Conservation (phyloP, 2,329 filamentous ascomycete species). For the Drechslera avenae region DNA sequence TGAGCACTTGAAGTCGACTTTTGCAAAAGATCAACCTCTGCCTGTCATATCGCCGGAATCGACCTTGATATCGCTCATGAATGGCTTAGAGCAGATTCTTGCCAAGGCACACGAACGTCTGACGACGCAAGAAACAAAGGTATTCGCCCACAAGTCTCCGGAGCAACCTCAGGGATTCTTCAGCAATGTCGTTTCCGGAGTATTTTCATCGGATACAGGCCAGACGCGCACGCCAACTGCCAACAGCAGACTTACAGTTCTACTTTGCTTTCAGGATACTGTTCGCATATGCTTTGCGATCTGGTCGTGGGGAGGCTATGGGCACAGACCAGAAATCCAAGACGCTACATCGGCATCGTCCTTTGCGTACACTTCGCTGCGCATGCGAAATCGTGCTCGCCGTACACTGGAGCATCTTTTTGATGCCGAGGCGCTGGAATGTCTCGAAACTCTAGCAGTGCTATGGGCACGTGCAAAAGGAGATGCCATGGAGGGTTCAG, state of each 20-base stretch:
- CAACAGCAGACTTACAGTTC: constrained; percentile 89
- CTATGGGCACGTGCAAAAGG: constrained; percentile 70
- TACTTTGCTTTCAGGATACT: constrained; percentile 95
- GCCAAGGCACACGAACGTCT: constrained; percentile 85
- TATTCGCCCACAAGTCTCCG: constrained; percentile 73
- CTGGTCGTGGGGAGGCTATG: constrained; percentile 87
- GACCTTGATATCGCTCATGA: constrained; percentile 82
- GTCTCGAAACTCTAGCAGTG: constrained; percentile 85
- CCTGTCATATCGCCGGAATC: constrained; percentile 63
- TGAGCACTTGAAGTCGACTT: constrained; percentile 69
- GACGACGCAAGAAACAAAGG: constrained; percentile 73
- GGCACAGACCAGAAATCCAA: constrained; percentile 60
- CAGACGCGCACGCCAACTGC: constrained; percentile 84
- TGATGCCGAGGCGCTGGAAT: constrained; percentile 88
- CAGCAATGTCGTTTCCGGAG: constrained; percentile 90
- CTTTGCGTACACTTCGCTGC: constrained; percentile 86
- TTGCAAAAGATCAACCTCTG: constrained; percentile 50
- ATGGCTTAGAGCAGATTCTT: constrained; percentile 88
- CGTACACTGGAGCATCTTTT: constrained; percentile 92
- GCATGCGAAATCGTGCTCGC: constrained; percentile 87
- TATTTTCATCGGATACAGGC: constrained; percentile 78
- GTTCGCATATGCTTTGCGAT: constrained; percentile 90
- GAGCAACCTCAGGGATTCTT: constrained; percentile 88
- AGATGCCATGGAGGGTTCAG: constrained; percentile 59
- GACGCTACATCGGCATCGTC: constrained; percentile 76